Conservation (phyloP, 768 basidiomycete genomes). For the Russula emetica region DNA sequence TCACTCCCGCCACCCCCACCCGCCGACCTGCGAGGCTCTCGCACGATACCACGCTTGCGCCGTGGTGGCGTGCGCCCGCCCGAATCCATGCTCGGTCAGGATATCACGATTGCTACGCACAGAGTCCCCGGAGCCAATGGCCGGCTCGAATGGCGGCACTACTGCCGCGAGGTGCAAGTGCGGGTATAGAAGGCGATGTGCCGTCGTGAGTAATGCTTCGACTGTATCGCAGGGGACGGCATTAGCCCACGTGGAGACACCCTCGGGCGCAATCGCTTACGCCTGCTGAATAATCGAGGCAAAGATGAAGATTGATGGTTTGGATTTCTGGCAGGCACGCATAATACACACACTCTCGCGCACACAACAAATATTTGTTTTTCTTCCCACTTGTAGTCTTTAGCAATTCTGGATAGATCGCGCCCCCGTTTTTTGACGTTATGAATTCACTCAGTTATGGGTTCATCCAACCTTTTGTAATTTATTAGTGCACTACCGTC, state of each 20-base stretch:
- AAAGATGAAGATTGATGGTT: neutral
- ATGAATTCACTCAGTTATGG: slow-evolving; percentile 2
- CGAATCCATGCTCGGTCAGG: slow-evolving; percentile 51
- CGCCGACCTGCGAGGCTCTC: slow-evolving; percentile 21
- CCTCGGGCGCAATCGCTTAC: slow-evolving; percentile 1
- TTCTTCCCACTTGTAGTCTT: slow-evolving; percentile 1
- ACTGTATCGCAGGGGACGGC: neutral
- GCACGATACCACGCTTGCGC: slow-evolving; percentile 49
- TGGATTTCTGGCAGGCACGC: slow-evolving; percentile 1
- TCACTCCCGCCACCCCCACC: slow-evolving; percentile 19
- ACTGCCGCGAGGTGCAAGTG: neutral
- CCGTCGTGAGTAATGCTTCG: neutral
- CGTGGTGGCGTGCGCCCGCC: slow-evolving; percentile 65
- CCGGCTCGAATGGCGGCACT: no score
- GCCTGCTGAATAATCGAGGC: neutral
- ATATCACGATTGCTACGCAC: slow-evolving; percentile 9
- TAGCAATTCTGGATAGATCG: slow-evolving; percentile 12
- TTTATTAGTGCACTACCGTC: no score
- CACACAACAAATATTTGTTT: neutral
- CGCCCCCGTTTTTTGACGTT: neutral
- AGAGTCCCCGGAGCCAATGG: slow-evolving; percentile 10
- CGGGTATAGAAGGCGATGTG: neutral
- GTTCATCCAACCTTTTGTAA: slow-evolving; percentile 2
- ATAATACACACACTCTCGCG: neutral
- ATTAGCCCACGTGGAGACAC: neutral